Evolutionary conservation across 345 rosid species (phyloP).

Genomic region (Hypericum androsaemum): DNA sequence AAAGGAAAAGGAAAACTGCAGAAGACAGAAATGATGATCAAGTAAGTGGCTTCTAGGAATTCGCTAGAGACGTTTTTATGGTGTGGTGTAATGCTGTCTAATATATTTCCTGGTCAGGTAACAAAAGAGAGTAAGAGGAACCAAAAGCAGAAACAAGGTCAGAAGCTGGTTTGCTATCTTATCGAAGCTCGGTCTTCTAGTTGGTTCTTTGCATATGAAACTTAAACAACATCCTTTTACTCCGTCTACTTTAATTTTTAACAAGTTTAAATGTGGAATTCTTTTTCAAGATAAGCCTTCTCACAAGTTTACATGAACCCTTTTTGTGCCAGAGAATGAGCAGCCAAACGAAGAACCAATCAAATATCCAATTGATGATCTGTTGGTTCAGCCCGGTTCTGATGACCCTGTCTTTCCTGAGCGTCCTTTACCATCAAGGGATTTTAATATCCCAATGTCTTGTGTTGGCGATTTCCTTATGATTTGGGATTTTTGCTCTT

Average conservation of each 20-base stretch:
- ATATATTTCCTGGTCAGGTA: not conserved
- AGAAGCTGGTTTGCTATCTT: no score
- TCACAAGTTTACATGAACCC: no score
- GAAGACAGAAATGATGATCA: conserved; percentile 19
- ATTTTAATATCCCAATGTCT: conserved; percentile 64
- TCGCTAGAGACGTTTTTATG: conserved; percentile 1
- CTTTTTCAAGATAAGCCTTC: no score
- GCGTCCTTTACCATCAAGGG: conserved; percentile 71
- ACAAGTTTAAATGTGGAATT: no score
- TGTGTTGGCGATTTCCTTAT: conserved; percentile 79
- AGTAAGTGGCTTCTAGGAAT: conserved; percentile 15
- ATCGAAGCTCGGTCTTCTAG: no score
- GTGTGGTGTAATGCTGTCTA: not conserved
- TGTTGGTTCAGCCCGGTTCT: conserved; percentile 52
- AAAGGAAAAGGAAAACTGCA: conserved; percentile 34
- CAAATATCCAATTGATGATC: conserved; percentile 89
- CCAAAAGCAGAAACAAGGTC: no score
- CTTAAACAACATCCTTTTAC: no score
- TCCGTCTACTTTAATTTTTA: no score
- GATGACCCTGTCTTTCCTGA: conserved; percentile 62
- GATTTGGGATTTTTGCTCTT: conserved; percentile 96
- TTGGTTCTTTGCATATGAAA: no score
- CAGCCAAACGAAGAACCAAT: conserved; percentile 31
- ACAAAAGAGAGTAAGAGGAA: not conserved
- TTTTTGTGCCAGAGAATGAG: conserved; percentile 34